These are phyloP conservation scores for Hymenoscyphus albidus DNA, from an alignment of 2,329 filamentous ascomycete genomes.

Conservation along the genomic window DNA sequence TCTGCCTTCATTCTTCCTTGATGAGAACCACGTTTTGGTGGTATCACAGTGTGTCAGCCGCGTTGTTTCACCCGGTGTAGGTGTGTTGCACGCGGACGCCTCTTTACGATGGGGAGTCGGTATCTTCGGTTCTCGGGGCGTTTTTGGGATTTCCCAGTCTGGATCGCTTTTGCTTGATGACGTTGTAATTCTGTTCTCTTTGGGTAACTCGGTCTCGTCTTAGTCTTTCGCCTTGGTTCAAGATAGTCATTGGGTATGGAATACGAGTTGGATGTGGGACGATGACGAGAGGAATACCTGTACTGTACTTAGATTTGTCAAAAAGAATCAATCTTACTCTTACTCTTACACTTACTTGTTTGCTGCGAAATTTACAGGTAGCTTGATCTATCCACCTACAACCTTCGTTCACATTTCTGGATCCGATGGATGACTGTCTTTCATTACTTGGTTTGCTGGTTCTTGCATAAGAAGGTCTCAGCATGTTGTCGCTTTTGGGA, in stretches of 20 bases:
- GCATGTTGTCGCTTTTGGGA: too few species aligned
- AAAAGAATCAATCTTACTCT: too few species aligned
- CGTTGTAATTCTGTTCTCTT: neutral
- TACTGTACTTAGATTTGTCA: too few species aligned
- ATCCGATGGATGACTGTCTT: too few species aligned
- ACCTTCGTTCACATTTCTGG: neutral
- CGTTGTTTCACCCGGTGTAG: conserved; percentile 7
- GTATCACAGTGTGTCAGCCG: conserved; percentile 12
- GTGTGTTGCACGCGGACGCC: conserved; percentile 12
- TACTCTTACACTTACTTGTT: too few species aligned
- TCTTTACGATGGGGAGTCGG: neutral
- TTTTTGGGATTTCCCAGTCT: neutral
- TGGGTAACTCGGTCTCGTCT: neutral
- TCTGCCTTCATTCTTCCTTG: neutral
- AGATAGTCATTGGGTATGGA: neutral
- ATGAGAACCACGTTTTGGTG: conserved; percentile 10
- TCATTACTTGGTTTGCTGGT: too few species aligned
- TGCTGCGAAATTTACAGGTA: too few species aligned
- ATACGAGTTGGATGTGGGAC: neutral
- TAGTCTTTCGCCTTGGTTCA: too few species aligned
- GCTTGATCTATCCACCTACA: neutral
- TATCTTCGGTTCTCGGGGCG: neutral
- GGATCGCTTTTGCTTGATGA: neutral
- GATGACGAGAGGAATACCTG: neutral
- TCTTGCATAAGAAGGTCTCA: too few species aligned